Conservation (phyloP, 1,139 yeast species). For the Yamadazyma jaroonii region DNA sequence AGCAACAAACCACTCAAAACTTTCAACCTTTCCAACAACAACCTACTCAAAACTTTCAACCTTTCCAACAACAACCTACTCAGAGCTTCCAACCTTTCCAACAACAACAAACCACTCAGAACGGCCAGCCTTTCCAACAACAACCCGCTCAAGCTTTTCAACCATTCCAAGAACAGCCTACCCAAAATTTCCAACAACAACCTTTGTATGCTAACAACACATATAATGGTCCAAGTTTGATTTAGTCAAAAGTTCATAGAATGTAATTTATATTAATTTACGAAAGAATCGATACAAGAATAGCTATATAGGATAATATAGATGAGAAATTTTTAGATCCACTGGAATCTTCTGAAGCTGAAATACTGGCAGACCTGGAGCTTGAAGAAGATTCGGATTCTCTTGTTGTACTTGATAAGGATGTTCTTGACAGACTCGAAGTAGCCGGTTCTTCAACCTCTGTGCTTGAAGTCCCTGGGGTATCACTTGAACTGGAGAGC, state of each 20-base stretch:
- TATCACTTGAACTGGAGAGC: conserved; percentile 5
- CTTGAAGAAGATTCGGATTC: conserved; percentile 6
- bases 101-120: too few relatives aligned
- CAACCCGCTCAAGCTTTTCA: conserved; percentile 1
- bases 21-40: conserved; percentile 8
- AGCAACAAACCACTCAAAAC: conserved; percentile 8
- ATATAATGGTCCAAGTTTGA: conserved; percentile 32
- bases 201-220: conserved; percentile 12
- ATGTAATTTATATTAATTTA: conserved; percentile 4
- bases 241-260: conserved; percentile 7
- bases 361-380: conserved; percentile 1
- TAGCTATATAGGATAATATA: conserved; percentile 2
- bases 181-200: conserved; percentile 10
- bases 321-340: conserved; percentile 2
- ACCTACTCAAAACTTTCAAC: conserved; percentile 9
- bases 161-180: conserved; percentile 5
- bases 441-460: too few relatives aligned
- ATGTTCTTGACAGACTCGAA: background rate
- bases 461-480: background rate
- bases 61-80: conserved; percentile 7
- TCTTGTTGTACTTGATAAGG: background rate
- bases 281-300: conserved; percentile 3
- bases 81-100: conserved; percentile 7
- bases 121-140: conserved; percentile 1
- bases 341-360: conserved; percentile 6